Evolutionary conservation across 2,329 filamentous ascomycete genomes (phyloP).

Genomic region (Ceratocystis ficicola): DNA sequence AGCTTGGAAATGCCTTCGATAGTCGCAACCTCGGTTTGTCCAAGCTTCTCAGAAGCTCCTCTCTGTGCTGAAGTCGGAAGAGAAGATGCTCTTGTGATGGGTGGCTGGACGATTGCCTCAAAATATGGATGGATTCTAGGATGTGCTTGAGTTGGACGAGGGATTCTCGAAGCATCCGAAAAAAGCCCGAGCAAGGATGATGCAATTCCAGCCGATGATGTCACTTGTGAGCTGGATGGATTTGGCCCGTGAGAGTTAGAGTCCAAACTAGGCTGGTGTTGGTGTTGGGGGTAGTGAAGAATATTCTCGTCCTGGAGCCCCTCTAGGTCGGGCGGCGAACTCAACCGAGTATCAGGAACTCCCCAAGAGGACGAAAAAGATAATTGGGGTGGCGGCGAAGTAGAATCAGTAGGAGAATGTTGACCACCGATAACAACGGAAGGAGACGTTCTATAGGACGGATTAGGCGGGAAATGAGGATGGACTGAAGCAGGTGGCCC

Average conservation of each 20-base stretch:
- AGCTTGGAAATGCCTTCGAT: background rate
- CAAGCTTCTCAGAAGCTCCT: background rate
- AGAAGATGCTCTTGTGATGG: slow-evolving; percentile 2
- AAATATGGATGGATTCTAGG: background rate
- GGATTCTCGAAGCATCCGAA: slow-evolving; percentile 3
- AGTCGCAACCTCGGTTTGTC: background rate
- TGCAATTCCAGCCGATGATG: background rate
- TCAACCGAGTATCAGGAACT: background rate
- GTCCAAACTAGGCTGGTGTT: background rate
- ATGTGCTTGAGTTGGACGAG: slow-evolving; percentile 4
- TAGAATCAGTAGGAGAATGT: background rate
- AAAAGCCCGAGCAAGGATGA: background rate
- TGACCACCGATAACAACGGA: background rate
- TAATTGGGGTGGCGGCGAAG: background rate
- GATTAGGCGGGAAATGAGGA: background rate
- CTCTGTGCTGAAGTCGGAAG: background rate
- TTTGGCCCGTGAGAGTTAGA: background rate
- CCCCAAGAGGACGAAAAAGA: slow-evolving; percentile 8
- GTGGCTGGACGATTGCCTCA: background rate
- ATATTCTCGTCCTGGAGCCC: background rate
- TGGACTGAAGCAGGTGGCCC: background rate
- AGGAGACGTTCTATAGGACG: background rate
- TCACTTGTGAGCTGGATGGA: background rate
- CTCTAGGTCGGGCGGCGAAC: background rate
- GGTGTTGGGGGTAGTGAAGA: slow-evolving; percentile 1